phyloP scores from a whole-genome alignment of 495 filamentous ascomycete species.

The Neurospora discreta region DNA sequence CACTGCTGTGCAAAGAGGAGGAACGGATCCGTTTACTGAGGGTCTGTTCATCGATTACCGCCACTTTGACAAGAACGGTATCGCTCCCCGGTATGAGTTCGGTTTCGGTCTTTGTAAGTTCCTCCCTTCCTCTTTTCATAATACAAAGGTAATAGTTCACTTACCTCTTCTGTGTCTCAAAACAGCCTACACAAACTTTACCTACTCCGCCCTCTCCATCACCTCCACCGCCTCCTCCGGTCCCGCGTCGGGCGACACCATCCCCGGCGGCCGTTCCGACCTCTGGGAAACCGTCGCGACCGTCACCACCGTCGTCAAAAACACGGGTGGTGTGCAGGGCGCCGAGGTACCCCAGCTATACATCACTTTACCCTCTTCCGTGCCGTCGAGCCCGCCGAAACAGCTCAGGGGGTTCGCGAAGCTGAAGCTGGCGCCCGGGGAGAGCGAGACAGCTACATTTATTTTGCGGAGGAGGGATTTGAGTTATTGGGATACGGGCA shows the following conservation, averaged over 20 bases:
- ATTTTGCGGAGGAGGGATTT: conserved; percentile 41
- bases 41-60: conserved; percentile 79
- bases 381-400: conserved; percentile 37
- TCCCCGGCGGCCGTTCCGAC: conserved; percentile 54
- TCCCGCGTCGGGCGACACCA: conserved; percentile 45
- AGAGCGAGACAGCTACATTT: conserved; percentile 34
- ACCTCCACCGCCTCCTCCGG: conserved; percentile 34
- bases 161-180: conserved; percentile 1
- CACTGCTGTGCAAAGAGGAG: conserved; percentile 39
- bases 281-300: conserved; percentile 51
- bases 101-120: conserved; percentile 51
- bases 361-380: conserved; percentile 31
- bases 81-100: conserved; percentile 52
- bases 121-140: not conserved
- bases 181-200: conserved; percentile 50
- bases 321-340: conserved; percentile 57
- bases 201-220: conserved; percentile 35
- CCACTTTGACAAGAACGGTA: conserved; percentile 59
- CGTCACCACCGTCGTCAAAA: conserved; percentile 49
- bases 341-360: conserved; percentile 67
- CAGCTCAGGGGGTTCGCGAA: conserved; percentile 51
- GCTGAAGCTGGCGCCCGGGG: conserved; percentile 34
- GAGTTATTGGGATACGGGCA: conserved; percentile 42
- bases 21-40: conserved; percentile 56
- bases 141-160: not conserved